phyloP scores from a whole-genome alignment of 306 rosid species.

The Inga oerstediana region DNA sequence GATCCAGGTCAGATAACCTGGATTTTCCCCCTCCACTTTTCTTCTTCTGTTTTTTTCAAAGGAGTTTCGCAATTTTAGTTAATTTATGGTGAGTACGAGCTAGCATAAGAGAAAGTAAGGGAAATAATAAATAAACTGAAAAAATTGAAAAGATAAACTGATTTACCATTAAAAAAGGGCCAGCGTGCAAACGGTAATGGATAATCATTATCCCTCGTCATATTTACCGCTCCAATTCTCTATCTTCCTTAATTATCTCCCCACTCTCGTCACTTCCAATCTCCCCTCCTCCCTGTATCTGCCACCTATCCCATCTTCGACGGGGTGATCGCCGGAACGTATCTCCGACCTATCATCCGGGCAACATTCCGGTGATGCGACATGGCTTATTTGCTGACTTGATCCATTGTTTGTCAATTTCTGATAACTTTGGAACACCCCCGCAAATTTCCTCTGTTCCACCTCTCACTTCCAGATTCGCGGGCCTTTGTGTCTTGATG shows the following conservation, averaged over 20 bases:
- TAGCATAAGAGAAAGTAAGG: not conserved
- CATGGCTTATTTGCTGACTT: conserved; percentile 49
- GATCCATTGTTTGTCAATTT: conserved; percentile 40
- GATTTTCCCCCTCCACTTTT: not conserved
- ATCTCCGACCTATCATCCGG: conserved; percentile 43
- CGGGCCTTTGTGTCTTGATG: conserved; percentile 35
- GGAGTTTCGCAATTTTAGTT: not conserved
- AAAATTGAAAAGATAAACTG: not conserved
- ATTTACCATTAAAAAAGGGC: conserved; percentile 7
- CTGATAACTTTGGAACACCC: conserved; percentile 10
- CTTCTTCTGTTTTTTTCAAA: not conserved
- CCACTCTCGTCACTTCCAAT: conserved; percentile 28
- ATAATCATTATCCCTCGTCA: conserved; percentile 32
- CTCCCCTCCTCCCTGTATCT: conserved; percentile 33
- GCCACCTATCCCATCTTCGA: conserved; percentile 29
- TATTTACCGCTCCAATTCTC: conserved; percentile 35
- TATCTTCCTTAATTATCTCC: conserved; percentile 43
- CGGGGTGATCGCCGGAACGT: conserved; percentile 61
- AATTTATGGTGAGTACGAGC: not conserved
- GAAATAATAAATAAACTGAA: not conserved
- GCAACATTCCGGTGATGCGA: conserved; percentile 56
- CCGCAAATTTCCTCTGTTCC: conserved; percentile 11
- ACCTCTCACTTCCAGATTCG: conserved; percentile 51
- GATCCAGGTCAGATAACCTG: too few relatives aligned
- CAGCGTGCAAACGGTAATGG: conserved; percentile 31